phyloP scores from a whole-genome alignment of 352 stramenopile genomes.

The Phytophthora idaei region DNA sequence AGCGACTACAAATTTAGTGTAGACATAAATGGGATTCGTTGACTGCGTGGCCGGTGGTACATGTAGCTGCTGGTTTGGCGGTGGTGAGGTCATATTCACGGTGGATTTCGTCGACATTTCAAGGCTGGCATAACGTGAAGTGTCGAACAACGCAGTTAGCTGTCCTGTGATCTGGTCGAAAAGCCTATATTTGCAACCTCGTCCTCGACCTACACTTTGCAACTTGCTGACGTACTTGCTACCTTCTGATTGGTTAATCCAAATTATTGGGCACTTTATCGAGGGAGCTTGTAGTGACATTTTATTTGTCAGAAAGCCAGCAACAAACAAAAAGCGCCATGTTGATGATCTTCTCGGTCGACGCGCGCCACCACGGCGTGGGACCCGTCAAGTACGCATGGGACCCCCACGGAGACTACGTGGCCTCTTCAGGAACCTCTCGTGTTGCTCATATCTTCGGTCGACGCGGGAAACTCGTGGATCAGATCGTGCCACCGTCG shows the following conservation, averaged over 20 bases:
- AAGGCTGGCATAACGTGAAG: neutral
- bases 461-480: slow-evolving; percentile 70
- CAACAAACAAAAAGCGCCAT: slow-evolving; percentile 34
- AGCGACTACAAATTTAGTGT: slow-evolving; percentile 51
- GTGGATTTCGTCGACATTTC: neutral
- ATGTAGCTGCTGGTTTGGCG: slow-evolving; percentile 8
- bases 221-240: slow-evolving; percentile 30
- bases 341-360: slow-evolving; percentile 85
- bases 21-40: slow-evolving; percentile 52
- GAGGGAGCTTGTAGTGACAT: neutral
- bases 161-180: neutral
- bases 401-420: slow-evolving; percentile 77
- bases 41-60: slow-evolving; percentile 26
- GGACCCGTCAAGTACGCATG: slow-evolving; percentile 82
- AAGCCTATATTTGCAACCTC: slow-evolving; percentile 15
- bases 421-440: slow-evolving; percentile 76
- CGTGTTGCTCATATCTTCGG: slow-evolving; percentile 81
- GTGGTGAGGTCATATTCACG: slow-evolving; percentile 15
- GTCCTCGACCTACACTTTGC: slow-evolving; percentile 18
- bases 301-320: slow-evolving; percentile 16
- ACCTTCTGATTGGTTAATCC: slow-evolving; percentile 16
- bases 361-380: slow-evolving; percentile 73
- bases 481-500: slow-evolving; percentile 80
- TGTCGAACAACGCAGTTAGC: neutral
- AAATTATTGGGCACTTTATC: neutral